A percentile compares a stretch with the other conserved stretches of the same genome.
Evolutionary conservation across 1,284 basidiomycete species (phyloP).

Genomic region (Pseudozyma sp.): DNA sequence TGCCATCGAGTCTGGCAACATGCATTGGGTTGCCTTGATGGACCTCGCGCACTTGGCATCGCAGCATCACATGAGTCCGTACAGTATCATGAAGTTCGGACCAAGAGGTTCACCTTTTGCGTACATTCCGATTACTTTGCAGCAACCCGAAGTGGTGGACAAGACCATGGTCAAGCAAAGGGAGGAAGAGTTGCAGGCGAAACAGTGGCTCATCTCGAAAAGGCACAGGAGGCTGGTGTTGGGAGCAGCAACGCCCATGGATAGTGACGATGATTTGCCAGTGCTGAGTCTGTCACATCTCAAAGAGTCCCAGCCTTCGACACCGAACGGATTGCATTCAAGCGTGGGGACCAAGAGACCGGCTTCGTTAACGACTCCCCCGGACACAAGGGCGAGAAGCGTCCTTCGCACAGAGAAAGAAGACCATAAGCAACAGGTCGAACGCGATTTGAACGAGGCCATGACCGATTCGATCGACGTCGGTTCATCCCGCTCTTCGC

Average conservation of each 20-base stretch:
- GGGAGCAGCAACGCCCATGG: slow-evolving; percentile 1
- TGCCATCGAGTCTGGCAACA: slow-evolving; percentile 40
- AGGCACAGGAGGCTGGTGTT: slow-evolving; percentile 10
- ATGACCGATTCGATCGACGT: slow-evolving; percentile 34
- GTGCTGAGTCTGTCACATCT: slow-evolving; percentile 38
- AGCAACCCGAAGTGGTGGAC: slow-evolving; percentile 55
- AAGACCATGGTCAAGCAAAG: slow-evolving; percentile 51
- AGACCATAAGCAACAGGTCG: slow-evolving; percentile 21
- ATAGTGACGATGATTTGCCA: slow-evolving; percentile 34
- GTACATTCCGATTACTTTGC: slow-evolving; percentile 64
- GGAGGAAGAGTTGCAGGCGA: slow-evolving; percentile 43
- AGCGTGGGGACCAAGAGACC: slow-evolving; percentile 35
- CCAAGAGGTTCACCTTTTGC: slow-evolving; percentile 60
- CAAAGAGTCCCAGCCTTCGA: slow-evolving; percentile 4
- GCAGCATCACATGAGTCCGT: slow-evolving; percentile 66
- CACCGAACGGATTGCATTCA: neutral
- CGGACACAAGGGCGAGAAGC: slow-evolving; percentile 22
- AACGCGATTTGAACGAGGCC: slow-evolving; percentile 35
- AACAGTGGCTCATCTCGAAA: slow-evolving; percentile 43
- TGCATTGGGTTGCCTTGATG: slow-evolving; percentile 62
- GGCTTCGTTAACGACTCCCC: slow-evolving; percentile 44
- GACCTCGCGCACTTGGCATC: slow-evolving; percentile 61
- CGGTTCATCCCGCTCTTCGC: slow-evolving; percentile 7
- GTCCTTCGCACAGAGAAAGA: slow-evolving; percentile 23
- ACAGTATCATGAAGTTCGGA: slow-evolving; percentile 64